These are phyloP conservation scores for Gonium pectorale DNA, from an alignment of 139 green algal genomes.

Conservation along the genomic window DNA sequence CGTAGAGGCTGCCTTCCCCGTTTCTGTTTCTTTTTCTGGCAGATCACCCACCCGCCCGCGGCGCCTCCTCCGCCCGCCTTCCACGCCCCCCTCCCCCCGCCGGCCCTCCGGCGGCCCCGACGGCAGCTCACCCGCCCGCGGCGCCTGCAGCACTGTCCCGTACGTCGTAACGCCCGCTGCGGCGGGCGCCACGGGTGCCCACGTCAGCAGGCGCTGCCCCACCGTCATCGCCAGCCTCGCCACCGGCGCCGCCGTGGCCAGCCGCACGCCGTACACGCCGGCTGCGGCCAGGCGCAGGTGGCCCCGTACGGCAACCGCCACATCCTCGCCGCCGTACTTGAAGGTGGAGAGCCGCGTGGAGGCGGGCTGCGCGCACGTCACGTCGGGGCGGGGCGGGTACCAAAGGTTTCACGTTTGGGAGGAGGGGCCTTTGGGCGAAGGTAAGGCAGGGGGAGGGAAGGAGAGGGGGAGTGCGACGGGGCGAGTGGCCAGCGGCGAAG, in stretches of 20 bases:
- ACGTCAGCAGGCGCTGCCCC: conserved; percentile 5
- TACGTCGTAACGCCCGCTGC: neutral
- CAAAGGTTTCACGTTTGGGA: neutral
- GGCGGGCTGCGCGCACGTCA: too few relatives aligned
- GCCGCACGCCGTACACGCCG: neutral
- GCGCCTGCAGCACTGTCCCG: neutral
- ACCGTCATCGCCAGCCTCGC: neutral
- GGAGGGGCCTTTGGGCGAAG: neutral
- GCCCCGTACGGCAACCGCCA: neutral
- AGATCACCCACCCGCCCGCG: too few relatives aligned
- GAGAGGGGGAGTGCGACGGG: neutral
- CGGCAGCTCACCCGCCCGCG: neutral
- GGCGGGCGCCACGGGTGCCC: neutral
- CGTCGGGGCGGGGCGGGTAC: neutral
- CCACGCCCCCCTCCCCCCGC: neutral
- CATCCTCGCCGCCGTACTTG: conserved; percentile 3
- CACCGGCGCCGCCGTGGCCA: neutral
- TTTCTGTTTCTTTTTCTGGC: too few relatives aligned
- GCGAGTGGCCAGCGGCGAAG: neutral
- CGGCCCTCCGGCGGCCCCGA: neutral
- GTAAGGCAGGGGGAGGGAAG: neutral
- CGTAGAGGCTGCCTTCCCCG: too few relatives aligned
- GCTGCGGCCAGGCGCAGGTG: neutral
- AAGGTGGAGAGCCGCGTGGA: neutral
- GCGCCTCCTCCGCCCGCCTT: neutral